Evolutionary conservation across 768 basidiomycete genomes (phyloP).

Genomic region (Boletus bicolor): DNA sequence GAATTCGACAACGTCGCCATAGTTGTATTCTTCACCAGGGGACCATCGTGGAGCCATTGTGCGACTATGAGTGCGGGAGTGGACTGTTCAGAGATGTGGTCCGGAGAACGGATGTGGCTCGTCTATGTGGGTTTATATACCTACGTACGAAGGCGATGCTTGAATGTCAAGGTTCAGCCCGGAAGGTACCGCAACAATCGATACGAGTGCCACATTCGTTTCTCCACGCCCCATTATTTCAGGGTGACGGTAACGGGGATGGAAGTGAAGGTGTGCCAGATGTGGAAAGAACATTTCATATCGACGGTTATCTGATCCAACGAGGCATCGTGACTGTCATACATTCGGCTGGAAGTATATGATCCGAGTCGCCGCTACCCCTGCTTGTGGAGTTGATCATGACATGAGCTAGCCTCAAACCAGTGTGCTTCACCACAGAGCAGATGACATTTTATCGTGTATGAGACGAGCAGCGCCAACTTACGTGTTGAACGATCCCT

Average conservation of each 20-base stretch:
- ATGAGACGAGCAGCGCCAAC: background rate
- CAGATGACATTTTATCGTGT: background rate
- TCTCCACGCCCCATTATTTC: background rate
- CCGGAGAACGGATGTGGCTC: background rate
- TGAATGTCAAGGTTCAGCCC: background rate
- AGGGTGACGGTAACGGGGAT: background rate
- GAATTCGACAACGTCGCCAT: slow-evolving; percentile 52
- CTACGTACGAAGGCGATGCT: slow-evolving; percentile 3
- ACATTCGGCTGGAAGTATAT: background rate
- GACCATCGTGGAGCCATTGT: slow-evolving; percentile 52
- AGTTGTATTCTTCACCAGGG: slow-evolving; percentile 59
- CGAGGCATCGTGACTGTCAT: slow-evolving; percentile 7
- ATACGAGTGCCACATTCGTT: slow-evolving; percentile 2
- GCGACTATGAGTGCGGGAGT: background rate
- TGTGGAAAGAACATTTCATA: slow-evolving; percentile 10
- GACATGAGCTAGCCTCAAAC: background rate
- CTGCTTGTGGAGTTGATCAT: background rate
- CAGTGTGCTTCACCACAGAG: background rate
- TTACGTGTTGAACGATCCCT: background rate
- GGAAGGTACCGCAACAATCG: slow-evolving; percentile 5
- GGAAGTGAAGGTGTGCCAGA: slow-evolving; percentile 1
- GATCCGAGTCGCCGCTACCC: background rate
- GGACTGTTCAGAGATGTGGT: slow-evolving; percentile 6
- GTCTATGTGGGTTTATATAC: slow-evolving; percentile 20
- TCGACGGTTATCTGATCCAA: slow-evolving; percentile 27